These are phyloP conservation scores for Brettanomyces anomalus DNA, from an alignment of 805 yeast species.

Conservation along the genomic window DNA sequence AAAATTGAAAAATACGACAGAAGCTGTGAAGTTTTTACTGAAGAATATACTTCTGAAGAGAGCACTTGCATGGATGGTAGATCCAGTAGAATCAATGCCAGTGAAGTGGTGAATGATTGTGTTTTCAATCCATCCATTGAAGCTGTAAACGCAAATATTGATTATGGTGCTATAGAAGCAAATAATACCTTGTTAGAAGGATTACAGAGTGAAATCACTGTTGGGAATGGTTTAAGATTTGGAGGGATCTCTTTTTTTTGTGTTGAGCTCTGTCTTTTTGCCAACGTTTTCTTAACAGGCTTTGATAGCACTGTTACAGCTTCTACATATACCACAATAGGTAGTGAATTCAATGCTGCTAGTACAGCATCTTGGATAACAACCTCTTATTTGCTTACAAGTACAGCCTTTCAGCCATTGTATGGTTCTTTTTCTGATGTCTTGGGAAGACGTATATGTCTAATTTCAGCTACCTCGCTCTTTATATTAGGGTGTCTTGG, in stretches of 20 bases:
- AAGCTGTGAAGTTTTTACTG: too few species aligned
- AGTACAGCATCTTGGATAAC: slow-evolving; percentile 32
- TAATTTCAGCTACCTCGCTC: slow-evolving; percentile 22
- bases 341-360: slow-evolving; percentile 39
- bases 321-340: slow-evolving; percentile 38
- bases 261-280: slow-evolving; percentile 7
- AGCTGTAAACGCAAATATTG: not conserved
- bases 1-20: too few species aligned
- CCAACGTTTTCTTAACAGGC: slow-evolving; percentile 32
- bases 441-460: slow-evolving; percentile 36
- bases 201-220: too few species aligned
- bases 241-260: not conserved
- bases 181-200: too few species aligned
- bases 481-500: slow-evolving; percentile 32
- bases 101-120: too few species aligned
- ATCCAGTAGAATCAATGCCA: too few species aligned
- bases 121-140: not conserved
- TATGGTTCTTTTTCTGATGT: slow-evolving; percentile 46
- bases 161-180: not conserved
- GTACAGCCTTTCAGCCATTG: slow-evolving; percentile 42
- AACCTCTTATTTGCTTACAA: slow-evolving; percentile 30
- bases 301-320: slow-evolving; percentile 45
- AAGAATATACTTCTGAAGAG: too few species aligned
- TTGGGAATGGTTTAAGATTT: too few species aligned
- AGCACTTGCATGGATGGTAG: too few species aligned